These are phyloP conservation scores for Termitomyces eurrhizus DNA, from an alignment of 768 basidiomycete species.

Conservation along the genomic window DNA sequence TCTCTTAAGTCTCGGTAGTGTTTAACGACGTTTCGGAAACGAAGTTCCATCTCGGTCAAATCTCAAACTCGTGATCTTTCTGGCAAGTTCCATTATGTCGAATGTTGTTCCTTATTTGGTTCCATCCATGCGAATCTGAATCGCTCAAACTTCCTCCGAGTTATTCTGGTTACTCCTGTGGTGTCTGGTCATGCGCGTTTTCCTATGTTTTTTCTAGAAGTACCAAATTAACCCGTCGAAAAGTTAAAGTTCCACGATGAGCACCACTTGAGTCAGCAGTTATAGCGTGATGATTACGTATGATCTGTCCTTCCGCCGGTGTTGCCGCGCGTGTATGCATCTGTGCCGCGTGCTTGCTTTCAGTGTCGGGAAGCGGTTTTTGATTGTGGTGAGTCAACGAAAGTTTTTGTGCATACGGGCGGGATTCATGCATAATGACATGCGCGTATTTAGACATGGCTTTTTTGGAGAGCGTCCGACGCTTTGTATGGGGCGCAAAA, in stretches of 20 bases:
- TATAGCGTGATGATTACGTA: conserved; percentile 13
- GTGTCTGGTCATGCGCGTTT: neutral
- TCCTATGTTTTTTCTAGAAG: neutral
- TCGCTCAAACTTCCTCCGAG: neutral
- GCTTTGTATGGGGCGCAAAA: conserved; percentile 17
- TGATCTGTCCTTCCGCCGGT: conserved; percentile 2
- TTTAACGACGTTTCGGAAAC: conserved; percentile 10
- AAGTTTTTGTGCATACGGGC: neutral
- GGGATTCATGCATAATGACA: neutral
- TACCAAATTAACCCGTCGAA: neutral
- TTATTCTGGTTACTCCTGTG: neutral
- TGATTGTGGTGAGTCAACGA: conserved; percentile 1
- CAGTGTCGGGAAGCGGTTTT: neutral
- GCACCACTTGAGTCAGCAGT: conserved; percentile 2
- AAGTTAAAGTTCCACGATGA: neutral
- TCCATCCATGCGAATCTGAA: neutral
- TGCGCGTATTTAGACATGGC: neutral
- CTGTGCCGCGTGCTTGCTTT: neutral
- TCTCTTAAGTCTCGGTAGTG: conserved; percentile 3
- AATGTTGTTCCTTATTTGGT: conserved; percentile 13
- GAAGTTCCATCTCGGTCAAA: conserved; percentile 2
- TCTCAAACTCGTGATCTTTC: conserved; percentile 9
- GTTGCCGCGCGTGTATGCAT: neutral
- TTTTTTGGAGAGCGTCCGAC: conserved; percentile 6
- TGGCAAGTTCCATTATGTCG: conserved; percentile 1